Conservation (phyloP, 108 stramenopile genomes). For the Cylindrotheca fusiformis region DNA sequence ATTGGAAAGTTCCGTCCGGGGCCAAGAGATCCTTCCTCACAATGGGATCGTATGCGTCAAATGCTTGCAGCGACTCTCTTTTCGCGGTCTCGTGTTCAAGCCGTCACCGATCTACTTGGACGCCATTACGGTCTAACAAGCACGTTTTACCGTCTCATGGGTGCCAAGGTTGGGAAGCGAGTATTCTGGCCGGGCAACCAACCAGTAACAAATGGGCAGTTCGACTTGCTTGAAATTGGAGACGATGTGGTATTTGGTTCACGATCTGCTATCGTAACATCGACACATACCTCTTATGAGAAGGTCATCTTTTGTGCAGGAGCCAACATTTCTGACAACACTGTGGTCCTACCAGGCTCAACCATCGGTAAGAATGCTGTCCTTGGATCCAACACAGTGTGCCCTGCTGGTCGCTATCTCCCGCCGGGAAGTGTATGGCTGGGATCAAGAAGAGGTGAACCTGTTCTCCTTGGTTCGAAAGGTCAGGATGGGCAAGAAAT, state of each 20-base stretch:
- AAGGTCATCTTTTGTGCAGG: slow-evolving; percentile 45
- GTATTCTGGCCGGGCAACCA: slow-evolving; percentile 58
- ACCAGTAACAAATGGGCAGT: slow-evolving; percentile 29
- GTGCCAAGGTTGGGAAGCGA: slow-evolving; percentile 56
- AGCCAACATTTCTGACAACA: too few species aligned
- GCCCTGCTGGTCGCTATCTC: slow-evolving; percentile 33
- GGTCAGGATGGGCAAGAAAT: background rate
- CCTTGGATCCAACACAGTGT: slow-evolving; percentile 44
- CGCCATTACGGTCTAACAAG: slow-evolving; percentile 49
- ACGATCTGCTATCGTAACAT: slow-evolving; percentile 29
- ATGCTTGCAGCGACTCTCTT: slow-evolving; percentile 34
- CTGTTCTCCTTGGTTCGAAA: too few species aligned
- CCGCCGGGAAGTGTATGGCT: slow-evolving; percentile 39
- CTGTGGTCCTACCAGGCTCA: slow-evolving; percentile 48
- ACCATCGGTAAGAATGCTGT: slow-evolving; percentile 43
- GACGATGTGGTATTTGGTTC: slow-evolving; percentile 62
- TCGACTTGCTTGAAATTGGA: too few species aligned
- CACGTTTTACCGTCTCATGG: slow-evolving; percentile 38
- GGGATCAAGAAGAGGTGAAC: slow-evolving; percentile 37
- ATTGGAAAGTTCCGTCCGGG: slow-evolving; percentile 48
- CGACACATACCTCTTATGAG: slow-evolving; percentile 22
- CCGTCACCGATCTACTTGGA: slow-evolving; percentile 42
- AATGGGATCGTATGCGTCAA: slow-evolving; percentile 36
- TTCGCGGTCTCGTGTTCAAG: slow-evolving; percentile 24
- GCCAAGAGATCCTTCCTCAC: slow-evolving; percentile 14